Conservation (phyloP, 2,329 filamentous ascomycete species). For the Diplodia scrobiculata region DNA sequence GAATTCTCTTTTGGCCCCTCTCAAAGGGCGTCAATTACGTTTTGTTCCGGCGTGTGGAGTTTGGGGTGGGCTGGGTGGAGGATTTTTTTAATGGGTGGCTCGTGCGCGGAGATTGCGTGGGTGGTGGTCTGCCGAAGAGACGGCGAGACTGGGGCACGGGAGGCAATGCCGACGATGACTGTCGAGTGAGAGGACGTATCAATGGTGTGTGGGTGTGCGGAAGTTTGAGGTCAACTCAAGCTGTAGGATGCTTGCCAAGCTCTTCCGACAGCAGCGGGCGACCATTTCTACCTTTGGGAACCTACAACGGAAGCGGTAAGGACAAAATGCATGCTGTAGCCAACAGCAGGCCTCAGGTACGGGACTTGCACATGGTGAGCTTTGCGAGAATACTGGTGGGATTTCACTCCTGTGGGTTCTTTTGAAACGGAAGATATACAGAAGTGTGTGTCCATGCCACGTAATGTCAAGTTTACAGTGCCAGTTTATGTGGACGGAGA, state of each 20-base stretch:
- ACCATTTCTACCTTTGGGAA: not conserved
- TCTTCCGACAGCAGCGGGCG: not conserved
- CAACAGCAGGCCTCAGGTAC: too few relatives aligned
- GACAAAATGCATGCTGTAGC: too few relatives aligned
- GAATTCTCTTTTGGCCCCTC: constrained; percentile 30
- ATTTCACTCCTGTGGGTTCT: too few relatives aligned
- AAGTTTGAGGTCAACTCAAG: not conserved
- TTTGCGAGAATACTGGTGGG: too few relatives aligned
- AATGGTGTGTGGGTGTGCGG: not conserved
- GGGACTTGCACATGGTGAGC: too few relatives aligned
- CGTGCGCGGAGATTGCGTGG: constrained; percentile 8
- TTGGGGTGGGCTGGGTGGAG: not conserved
- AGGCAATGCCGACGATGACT: not conserved
- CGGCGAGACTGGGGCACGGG: not conserved
- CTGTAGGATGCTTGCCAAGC: not conserved
- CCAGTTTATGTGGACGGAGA: too few relatives aligned
- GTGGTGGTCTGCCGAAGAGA: not conserved
- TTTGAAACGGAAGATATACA: too few relatives aligned
- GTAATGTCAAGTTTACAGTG: too few relatives aligned
- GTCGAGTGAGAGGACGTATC: not conserved
- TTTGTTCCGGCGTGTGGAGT: not conserved
- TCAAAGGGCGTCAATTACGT: not conserved
- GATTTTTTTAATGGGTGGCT: not conserved
- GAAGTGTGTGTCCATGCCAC: too few relatives aligned
- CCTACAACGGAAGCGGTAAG: too few relatives aligned